phyloP scores from a whole-genome alignment of 768 basidiomycete species.

The Filobasidium floriforme region DNA sequence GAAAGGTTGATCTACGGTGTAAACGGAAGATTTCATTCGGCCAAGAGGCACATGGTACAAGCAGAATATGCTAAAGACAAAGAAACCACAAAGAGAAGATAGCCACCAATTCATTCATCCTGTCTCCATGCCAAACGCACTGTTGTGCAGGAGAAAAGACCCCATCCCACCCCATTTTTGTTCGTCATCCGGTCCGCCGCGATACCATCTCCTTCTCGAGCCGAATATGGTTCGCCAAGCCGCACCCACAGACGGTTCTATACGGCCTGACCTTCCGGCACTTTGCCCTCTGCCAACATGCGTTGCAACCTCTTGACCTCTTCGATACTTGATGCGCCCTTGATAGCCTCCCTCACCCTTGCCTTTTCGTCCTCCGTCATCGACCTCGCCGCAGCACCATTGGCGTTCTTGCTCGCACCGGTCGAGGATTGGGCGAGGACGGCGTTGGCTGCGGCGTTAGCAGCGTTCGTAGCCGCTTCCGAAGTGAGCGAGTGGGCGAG shows the following conservation, averaged over 20 bases:
- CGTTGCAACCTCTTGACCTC: constrained; percentile 43
- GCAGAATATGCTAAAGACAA: not conserved
- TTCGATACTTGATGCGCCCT: constrained; percentile 39
- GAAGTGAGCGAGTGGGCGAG: constrained; percentile 40
- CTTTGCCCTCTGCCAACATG: constrained; percentile 44
- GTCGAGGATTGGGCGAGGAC: constrained; percentile 8
- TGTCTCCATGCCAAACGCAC: no score
- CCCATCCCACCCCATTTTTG: no score
- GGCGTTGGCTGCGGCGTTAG: constrained; percentile 15
- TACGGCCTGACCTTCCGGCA: constrained; percentile 38
- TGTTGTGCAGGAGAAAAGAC: no score
- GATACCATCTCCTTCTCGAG: no score
- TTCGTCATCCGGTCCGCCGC: no score
- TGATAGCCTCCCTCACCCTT: constrained; percentile 42
- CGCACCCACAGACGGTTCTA: no score
- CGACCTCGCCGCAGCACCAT: constrained; percentile 33
- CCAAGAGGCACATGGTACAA: not conserved
- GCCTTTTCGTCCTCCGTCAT: constrained; percentile 45
- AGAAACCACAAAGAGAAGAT: not conserved
- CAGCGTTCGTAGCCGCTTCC: constrained; percentile 26
- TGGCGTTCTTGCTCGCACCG: constrained; percentile 12
- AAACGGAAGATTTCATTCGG: not conserved
- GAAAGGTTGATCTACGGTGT: no score
- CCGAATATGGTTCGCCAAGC: not conserved
- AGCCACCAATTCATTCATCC: no score